Percentiles rank a stretch among this genome's conserved stretches.
Evolutionary conservation across 495 filamentous ascomycete species (phyloP).

Genomic region (Penicillium nucicola): DNA sequence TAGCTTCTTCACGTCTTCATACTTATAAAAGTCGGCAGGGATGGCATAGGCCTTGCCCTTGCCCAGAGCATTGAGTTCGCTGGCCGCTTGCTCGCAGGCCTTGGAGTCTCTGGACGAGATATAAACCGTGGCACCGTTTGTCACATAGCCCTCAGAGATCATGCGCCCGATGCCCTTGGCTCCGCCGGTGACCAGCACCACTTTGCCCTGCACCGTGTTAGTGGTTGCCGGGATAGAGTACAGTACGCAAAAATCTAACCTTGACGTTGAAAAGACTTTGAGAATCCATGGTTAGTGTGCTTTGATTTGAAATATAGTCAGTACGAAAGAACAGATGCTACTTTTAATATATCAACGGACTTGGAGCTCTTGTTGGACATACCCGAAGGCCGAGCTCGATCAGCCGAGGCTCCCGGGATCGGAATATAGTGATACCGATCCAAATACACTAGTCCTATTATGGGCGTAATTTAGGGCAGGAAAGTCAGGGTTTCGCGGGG

Average conservation of each 20-base stretch:
- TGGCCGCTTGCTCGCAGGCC: conserved; percentile 55
- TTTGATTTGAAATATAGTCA: background rate
- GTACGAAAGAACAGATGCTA: background rate
- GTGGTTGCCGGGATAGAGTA: background rate
- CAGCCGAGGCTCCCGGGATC: conserved; percentile 21
- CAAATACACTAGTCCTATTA: conserved; percentile 18
- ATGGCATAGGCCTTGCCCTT: conserved; percentile 63
- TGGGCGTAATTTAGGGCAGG: conserved; percentile 24
- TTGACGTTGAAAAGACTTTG: conserved; percentile 57
- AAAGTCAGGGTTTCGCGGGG: conserved; percentile 34
- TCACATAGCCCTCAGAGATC: conserved; percentile 75
- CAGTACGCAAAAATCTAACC: conserved; percentile 31
- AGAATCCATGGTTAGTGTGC: conserved; percentile 45
- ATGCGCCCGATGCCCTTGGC: conserved; percentile 74
- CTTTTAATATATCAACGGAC: conserved; percentile 7
- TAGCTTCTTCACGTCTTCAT: conserved; percentile 63
- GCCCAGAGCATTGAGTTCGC: conserved; percentile 59
- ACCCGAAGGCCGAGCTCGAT: conserved; percentile 20
- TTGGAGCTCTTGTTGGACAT: conserved; percentile 14
- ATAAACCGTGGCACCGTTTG: conserved; percentile 80
- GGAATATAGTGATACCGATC: conserved; percentile 7
- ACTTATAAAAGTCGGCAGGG: conserved; percentile 70
- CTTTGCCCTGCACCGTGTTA: conserved; percentile 55
- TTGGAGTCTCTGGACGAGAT: conserved; percentile 71
- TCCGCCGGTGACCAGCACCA: conserved; percentile 71